Percentiles rank a stretch among this genome's conserved stretches.
Evolutionary conservation across 805 yeast genomes (phyloP).

Genomic region (Ogataea minuta): DNA sequence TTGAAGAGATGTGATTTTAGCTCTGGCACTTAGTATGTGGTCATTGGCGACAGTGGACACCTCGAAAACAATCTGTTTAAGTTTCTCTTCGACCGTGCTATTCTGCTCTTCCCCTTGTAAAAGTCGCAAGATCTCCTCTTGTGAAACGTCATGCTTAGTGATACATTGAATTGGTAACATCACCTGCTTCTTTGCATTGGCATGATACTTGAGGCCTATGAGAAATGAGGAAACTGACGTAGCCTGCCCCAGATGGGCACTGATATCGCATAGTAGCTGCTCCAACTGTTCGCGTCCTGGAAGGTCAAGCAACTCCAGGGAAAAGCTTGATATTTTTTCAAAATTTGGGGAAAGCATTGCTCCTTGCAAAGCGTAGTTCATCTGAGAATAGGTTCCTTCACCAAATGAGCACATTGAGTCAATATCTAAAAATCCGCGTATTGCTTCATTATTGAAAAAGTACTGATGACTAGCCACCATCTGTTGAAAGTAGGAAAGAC

Average conservation of each 20-base stretch:
- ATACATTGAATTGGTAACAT: slow-evolving; percentile 63
- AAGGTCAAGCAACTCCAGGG: slow-evolving; percentile 45
- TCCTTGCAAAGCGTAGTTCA: slow-evolving; percentile 65
- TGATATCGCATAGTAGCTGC: slow-evolving; percentile 50
- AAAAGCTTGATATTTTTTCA: slow-evolving; percentile 46
- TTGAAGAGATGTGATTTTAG: slow-evolving; percentile 44
- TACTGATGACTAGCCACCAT: slow-evolving; percentile 57
- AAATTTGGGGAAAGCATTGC: slow-evolving; percentile 54
- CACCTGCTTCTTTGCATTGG: slow-evolving; percentile 47
- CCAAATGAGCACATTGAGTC: slow-evolving; percentile 72
- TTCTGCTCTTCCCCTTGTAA: slow-evolving; percentile 39
- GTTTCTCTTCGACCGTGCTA: slow-evolving; percentile 26
- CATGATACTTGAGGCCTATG: slow-evolving; percentile 58
- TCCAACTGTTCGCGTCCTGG: slow-evolving; percentile 32
- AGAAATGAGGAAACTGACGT: slow-evolving; percentile 66
- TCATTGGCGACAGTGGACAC: slow-evolving; percentile 78
- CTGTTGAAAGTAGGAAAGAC: slow-evolving; percentile 54
- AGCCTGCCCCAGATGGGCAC: slow-evolving; percentile 84
- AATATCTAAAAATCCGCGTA: slow-evolving; percentile 39
- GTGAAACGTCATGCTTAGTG: slow-evolving; percentile 53
- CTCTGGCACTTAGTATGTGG: slow-evolving; percentile 67
- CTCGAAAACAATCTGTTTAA: slow-evolving; percentile 63
- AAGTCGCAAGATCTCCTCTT: slow-evolving; percentile 57
- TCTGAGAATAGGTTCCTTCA: slow-evolving; percentile 74
- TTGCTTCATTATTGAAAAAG: slow-evolving; percentile 47